Base-by-base conservation (phyloP, 495 filamentous ascomycete genomes). In the Pyrenula aspistea region DNA sequence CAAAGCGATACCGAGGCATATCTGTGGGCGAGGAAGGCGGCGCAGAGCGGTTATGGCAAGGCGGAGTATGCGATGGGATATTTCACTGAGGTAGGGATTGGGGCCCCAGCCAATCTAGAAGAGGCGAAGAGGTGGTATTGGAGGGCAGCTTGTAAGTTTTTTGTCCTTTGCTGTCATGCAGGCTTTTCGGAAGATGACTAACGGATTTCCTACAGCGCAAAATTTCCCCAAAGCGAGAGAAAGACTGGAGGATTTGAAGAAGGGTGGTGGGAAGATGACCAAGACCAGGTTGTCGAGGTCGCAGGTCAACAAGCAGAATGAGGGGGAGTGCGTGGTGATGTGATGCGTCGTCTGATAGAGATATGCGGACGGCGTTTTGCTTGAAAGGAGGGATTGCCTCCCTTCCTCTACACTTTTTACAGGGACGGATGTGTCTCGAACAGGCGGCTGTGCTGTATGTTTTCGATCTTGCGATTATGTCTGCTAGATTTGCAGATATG, bases 91-190 rank as follows among this genome's bases (percentile, higher is more conserved):
- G 86, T 90, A 25, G 93, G 93, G 0, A 96, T 98, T 60, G 93
- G 93, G n/a, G 82, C 86, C 53, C 76, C 83, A 24, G 81, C 86
- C 2, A 91, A 90, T 66, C 58, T 96, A 60, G 93, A 98, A 63
- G 93, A 96, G 72, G 93, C 92, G 20, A 95, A 96, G 74, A 80
- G 89, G 63, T 98, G 93, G 93, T 98, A 98, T 73, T 96, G 91
- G 81, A 81, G 91, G 71, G 90, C 93, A 73, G 93, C 93, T 71
- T 87, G 93, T 96, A 72, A 83, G 92, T 86, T 48, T 58, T 56
- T 19, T 36, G 20, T 51, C 53, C 57, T 10, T 51, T 25, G 12
- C 23, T 47, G 51, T 57, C 53, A 25, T 55, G 19, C 51, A 22
- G 54, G 53, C 63, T 59, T 68, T 59, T 53, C 25, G 24, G 31